Evolutionary conservation across 2,329 filamentous ascomycete genomes (phyloP).

Genomic region (Penicillium sp.): DNA sequence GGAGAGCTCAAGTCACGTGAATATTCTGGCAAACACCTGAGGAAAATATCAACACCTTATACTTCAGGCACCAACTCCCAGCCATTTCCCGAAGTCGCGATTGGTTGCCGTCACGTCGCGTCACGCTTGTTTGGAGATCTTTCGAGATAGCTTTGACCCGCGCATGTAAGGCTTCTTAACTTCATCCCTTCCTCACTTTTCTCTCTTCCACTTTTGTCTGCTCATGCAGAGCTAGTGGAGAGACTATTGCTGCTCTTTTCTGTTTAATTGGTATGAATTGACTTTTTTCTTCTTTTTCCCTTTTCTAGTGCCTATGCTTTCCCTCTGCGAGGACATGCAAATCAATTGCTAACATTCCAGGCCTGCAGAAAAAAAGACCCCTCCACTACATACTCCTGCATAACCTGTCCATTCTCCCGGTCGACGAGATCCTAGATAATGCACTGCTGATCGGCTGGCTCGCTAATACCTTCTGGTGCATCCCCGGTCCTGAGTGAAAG

Average conservation of each 20-base stretch:
- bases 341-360: conserved; percentile 31
- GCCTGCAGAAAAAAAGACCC: conserved; percentile 21
- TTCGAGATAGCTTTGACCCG: conserved; percentile 32
- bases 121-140: conserved; percentile 37
- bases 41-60: background rate
- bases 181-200: conserved; percentile 19
- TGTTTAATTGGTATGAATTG: conserved; percentile 14
- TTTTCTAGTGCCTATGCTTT: background rate
- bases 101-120: conserved; percentile 44
- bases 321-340: conserved; percentile 9
- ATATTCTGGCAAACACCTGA: background rate
- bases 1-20: conserved; percentile 21
- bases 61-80: background rate
- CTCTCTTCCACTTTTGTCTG: conserved; percentile 13
- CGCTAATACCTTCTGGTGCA: conserved; percentile 5
- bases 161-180: conserved; percentile 34
- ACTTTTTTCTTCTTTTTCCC: conserved; percentile 10
- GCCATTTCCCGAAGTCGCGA: conserved; percentile 28
- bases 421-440: conserved; percentile 29
- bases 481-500: conserved; percentile 10
- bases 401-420: conserved; percentile 35
- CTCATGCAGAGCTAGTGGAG: conserved; percentile 14
- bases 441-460: conserved; percentile 20
- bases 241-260: conserved; percentile 10
- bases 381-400: conserved; percentile 28